A percentile compares a stretch with the other conserved stretches of the same genome.
Evolutionary conservation across 2,329 filamentous ascomycete genomes (phyloP).

Genomic region (Epichloe glyceriae): DNA sequence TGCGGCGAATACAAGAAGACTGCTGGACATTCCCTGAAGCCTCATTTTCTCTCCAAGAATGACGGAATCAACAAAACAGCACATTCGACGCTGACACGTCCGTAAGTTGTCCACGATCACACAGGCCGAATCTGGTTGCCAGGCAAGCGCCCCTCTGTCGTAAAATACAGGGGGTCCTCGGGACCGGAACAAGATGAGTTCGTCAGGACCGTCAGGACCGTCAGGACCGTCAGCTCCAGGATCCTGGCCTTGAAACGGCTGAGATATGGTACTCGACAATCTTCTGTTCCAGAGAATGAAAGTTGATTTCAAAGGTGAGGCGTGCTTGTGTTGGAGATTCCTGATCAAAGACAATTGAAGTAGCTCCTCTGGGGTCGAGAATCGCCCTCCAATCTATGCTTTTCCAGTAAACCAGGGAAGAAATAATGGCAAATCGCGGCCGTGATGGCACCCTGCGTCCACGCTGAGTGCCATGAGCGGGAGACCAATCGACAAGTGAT

Average conservation of each 20-base stretch:
- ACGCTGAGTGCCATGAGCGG: slow-evolving; percentile 13
- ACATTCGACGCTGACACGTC: slow-evolving; percentile 9
- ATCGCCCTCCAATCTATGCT: neutral
- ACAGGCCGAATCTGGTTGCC: slow-evolving; percentile 12
- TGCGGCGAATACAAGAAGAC: neutral
- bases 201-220: neutral
- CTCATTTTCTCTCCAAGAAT: slow-evolving; percentile 9
- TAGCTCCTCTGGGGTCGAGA: neutral
- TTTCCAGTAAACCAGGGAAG: slow-evolving; percentile 16
- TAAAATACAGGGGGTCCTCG: slow-evolving; percentile 10
- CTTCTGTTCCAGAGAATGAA: slow-evolving; percentile 5
- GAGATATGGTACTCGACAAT: neutral
- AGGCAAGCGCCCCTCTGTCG: slow-evolving; percentile 14
- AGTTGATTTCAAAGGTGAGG: slow-evolving; percentile 8
- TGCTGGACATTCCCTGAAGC: slow-evolving; percentile 11
- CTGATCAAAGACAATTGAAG: neutral
- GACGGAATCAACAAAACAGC: slow-evolving; percentile 7
- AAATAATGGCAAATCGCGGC: slow-evolving; percentile 12
- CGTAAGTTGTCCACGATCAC: slow-evolving; percentile 15
- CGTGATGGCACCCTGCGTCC: slow-evolving; percentile 13
- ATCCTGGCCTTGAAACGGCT: neutral
- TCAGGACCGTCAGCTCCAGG: neutral
- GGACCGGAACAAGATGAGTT: slow-evolving; percentile 1
- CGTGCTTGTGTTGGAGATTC: slow-evolving; percentile 8
- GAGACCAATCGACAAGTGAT: slow-evolving; percentile 14